Base-by-base conservation (phyloP, 177 flowering plant species). In the Vitis hybrid region DNA sequence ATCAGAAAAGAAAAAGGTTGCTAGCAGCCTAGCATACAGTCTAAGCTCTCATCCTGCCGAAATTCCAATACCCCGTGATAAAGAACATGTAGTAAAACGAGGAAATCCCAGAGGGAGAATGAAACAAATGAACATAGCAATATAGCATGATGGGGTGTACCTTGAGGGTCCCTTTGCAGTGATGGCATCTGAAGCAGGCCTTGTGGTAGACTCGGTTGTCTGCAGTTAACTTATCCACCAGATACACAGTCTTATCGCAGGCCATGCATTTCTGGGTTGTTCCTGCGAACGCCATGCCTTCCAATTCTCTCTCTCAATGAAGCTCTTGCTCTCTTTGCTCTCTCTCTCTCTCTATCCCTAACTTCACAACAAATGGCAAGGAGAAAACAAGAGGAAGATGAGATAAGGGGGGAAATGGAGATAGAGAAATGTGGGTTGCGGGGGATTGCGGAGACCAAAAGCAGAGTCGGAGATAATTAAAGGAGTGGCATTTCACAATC, bases 211-310 rank as follows among this genome's bases (percentile, higher is more conserved):
- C 62, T 60, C 92, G 81, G 71, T 91, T 91, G 74, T 95, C 99
- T 2, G 98, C 99, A 0, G 97, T 86, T 10, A 95, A 82, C 87
- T 89, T 83, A 74, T 93, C 99, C 2, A 93, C 99, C 51, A 93
- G 80, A 70, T 95, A 93, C 11, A 95, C 98, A n/a, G 99, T 95
- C 84, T 93, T 93, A 70, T 90, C 94, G 69, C 99, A 95, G 21
- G 94, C 97, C 86, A 77, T 85, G 84, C 99, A 96, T 65, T 94
- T 96, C 87, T 94, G 98, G 74, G 90, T 91, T 74, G 98, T 93
- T 76, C 97, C 97, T 79, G 93, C 92, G 81, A 92, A 94, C 30
- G 97, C 91, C 95, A 90, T 87, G 26, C 68, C 78, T 79, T 56
- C 63, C 21, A 19, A 55, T 56, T 2, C 63, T 30, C 69, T 19